phyloP scores from a whole-genome alignment of 371 early-diverging fungal genomes.

The Mucor velutinosus region DNA sequence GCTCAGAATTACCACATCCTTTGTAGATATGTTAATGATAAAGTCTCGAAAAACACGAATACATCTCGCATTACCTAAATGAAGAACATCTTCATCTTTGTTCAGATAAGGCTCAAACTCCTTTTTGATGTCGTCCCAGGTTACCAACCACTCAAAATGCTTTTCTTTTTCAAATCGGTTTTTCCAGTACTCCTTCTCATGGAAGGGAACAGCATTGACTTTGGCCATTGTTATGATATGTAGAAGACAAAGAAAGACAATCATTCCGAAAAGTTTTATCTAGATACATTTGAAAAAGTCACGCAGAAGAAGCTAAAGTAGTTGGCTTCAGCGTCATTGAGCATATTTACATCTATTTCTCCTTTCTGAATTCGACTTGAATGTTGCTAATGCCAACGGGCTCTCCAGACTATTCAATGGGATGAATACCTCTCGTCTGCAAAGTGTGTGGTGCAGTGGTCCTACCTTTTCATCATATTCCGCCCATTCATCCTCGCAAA shows the following conservation, averaged over 20 bases:
- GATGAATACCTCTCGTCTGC: background rate
- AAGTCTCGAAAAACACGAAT: background rate
- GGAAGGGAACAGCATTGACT: constrained; percentile 39
- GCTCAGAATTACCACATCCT: constrained; percentile 61
- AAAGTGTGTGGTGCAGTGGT: background rate
- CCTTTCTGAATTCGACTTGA: constrained; percentile 48
- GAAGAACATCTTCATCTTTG: constrained; percentile 28
- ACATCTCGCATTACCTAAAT: constrained; percentile 24
- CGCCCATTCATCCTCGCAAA: constrained; percentile 84
- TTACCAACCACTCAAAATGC: constrained; percentile 46
- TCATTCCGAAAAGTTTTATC: background rate
- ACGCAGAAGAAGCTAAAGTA: background rate
- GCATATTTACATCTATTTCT: constrained; percentile 28
- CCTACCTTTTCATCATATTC: constrained; percentile 87
- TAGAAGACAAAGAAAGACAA: background rate
- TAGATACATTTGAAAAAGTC: constrained; percentile 1
- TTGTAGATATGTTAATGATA: background rate
- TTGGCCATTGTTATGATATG: constrained; percentile 5
- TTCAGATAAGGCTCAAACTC: constrained; percentile 23
- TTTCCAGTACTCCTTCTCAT: constrained; percentile 52
- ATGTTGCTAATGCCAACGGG: constrained; percentile 51
- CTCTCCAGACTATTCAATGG: constrained; percentile 34
- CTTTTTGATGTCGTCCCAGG: constrained; percentile 26
- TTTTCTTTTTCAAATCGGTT: constrained; percentile 46
- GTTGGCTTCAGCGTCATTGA: background rate